Base-by-base conservation (phyloP, 2,329 filamentous ascomycete genomes). In the Zopfia rhizophila region DNA sequence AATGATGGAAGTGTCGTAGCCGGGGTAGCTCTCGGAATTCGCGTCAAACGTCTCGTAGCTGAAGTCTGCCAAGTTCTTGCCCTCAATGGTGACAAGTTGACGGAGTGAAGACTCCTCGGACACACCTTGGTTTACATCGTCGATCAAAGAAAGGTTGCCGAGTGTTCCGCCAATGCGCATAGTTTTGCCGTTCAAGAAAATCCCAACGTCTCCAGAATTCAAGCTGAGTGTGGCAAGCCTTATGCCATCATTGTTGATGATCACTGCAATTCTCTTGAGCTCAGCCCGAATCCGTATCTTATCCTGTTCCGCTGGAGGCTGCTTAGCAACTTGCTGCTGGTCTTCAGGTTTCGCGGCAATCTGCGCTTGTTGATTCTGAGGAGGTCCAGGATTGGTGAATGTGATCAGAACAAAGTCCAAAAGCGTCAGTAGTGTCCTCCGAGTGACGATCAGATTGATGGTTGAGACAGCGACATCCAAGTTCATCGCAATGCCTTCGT, bases 161-260 rank as follows among this genome's bases (percentile, higher is more conserved):
- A 99, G 81, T 56, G 87, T 88, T 11, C 91, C 91, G 35, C 88
- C 90, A 18, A 99, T 84, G 23, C 90, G 85, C 89, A 99, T 94
- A 0, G 90, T 88, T 58, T 86, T 90, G 28, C 89, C 91, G 38
- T 89, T 84, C 4, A 99, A 77, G 75, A 96, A 96, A 5, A 99
- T 87, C 1, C 90, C 90, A 23, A 97, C 88, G 66, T 97, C 90
- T 2, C 92, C 94, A 48, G 94, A 93, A 57, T 91, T 95, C 63
- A 99, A 85, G 41, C 91, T 94, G 13, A 99, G 75, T 0, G 94
- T 99, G 19, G 94, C 94, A 19, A 99, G 81, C 18, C 94, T 86
- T 46, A 97, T 95, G 0, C 94, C 94, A 68, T 99, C 95, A 55
- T 99, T 97, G 69, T 99, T 99, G 43, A 99, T 79, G 53, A 99